Conservation (phyloP, 257 asterid species). For the Solanum ossicruentum region DNA sequence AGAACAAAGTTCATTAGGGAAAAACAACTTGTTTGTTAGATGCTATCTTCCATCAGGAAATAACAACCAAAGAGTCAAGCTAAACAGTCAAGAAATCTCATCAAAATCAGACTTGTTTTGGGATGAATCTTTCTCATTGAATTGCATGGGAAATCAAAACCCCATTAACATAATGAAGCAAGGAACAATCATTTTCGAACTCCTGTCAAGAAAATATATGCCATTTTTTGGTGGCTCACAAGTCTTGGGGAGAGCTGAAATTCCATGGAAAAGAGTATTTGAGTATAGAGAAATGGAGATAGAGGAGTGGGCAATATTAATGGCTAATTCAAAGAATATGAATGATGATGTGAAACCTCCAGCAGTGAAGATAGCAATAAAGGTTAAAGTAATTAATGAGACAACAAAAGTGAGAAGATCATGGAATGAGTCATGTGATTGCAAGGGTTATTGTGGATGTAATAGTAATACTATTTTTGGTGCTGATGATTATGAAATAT, state of each 20-base stretch:
- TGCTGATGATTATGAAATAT: slow-evolving; percentile 7
- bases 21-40: slow-evolving; percentile 30
- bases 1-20: slow-evolving; percentile 7
- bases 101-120: slow-evolving; percentile 28
- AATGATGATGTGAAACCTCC: slow-evolving; percentile 35
- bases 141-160: slow-evolving; percentile 29
- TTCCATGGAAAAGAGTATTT: slow-evolving; percentile 34
- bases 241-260: slow-evolving; percentile 37
- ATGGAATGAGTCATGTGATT: background rate
- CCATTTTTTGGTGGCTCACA: slow-evolving; percentile 35
- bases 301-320: slow-evolving; percentile 33
- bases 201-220: slow-evolving; percentile 23
- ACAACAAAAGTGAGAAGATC: background rate
- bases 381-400: slow-evolving; percentile 5
- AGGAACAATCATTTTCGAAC: slow-evolving; percentile 33
- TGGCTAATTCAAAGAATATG: slow-evolving; percentile 12
- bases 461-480: background rate
- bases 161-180: slow-evolving; percentile 21
- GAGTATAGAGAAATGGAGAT: slow-evolving; percentile 20
- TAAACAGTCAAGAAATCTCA: slow-evolving; percentile 35
- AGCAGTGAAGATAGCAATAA: slow-evolving; percentile 29
- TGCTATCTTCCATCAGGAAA: slow-evolving; percentile 41
- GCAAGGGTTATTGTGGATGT: slow-evolving; percentile 6
- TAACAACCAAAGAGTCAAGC: slow-evolving; percentile 23
- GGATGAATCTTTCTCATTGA: slow-evolving; percentile 42